Conservation (phyloP, 164 flowering plant species). For the Vitis riparia region DNA sequence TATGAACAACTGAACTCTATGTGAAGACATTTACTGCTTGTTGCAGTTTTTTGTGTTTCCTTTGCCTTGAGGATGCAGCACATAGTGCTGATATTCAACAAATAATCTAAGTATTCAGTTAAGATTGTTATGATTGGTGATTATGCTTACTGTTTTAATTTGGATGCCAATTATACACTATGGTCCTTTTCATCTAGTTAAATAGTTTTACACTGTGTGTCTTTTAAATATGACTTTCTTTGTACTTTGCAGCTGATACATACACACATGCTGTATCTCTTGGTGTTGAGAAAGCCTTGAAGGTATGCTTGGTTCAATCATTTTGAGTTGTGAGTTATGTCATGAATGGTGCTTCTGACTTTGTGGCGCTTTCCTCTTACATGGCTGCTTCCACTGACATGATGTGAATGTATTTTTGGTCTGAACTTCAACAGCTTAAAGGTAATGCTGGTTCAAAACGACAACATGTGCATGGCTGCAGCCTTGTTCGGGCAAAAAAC, state of each 20-base stretch:
- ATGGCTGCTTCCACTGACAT: conserved; percentile 1
- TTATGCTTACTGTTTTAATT: no score
- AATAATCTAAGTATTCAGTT: no score
- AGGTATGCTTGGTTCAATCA: conserved; percentile 42
- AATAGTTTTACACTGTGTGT: no score
- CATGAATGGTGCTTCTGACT: neutral
- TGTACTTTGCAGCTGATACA: conserved; percentile 43
- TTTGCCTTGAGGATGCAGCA: no score
- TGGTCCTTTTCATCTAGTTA: no score
- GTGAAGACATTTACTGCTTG: no score
- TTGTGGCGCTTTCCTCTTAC: neutral
- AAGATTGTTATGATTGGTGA: no score
- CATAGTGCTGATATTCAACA: no score
- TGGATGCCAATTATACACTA: no score
- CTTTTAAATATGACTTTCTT: neutral
- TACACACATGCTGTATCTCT: conserved; percentile 37
- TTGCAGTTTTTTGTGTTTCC: no score
- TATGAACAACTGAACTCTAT: no score
- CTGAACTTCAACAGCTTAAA: conserved; percentile 53
- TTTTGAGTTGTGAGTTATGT: conserved; percentile 1
- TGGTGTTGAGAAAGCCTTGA: conserved; percentile 79
- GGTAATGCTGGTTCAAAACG: conserved; percentile 64
- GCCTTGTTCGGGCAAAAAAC: conserved; percentile 70
- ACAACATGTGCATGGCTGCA: conserved; percentile 91
- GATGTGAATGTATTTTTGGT: conserved; percentile 2